Evolutionary conservation across 2,329 filamentous ascomycete genomes (phyloP).

Genomic region (Septoria petroselini): DNA sequence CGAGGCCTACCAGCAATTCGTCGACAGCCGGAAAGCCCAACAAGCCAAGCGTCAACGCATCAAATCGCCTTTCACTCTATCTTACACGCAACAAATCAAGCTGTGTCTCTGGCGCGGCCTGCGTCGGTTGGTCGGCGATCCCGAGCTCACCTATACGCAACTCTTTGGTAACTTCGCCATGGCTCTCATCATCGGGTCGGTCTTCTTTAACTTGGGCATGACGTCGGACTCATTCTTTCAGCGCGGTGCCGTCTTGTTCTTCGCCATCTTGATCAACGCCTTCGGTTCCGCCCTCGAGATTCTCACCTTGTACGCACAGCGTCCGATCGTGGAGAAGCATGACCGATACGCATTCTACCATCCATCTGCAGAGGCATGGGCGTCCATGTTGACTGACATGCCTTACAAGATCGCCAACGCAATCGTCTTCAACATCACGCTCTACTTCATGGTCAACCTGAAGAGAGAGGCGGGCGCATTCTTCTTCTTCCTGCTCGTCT

Average conservation of each 20-base stretch:
- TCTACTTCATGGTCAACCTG: conserved; percentile 87
- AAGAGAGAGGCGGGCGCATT: conserved; percentile 70
- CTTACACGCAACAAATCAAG: conserved; percentile 68
- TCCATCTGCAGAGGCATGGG: conserved; percentile 80
- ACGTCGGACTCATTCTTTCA: conserved; percentile 72
- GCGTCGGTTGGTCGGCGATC: conserved; percentile 72
- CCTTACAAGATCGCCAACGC: conserved; percentile 77
- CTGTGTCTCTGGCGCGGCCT: conserved; percentile 81
- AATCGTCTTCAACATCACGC: conserved; percentile 70
- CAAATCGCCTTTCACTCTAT: conserved; percentile 79
- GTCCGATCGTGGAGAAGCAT: conserved; percentile 90
- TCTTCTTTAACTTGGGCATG: conserved; percentile 72
- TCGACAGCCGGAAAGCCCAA: conserved; percentile 46
- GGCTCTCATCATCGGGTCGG: conserved; percentile 72
- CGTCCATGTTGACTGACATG: conserved; percentile 81
- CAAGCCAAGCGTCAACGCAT: conserved; percentile 53
- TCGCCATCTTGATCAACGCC: conserved; percentile 81
- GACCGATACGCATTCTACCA: conserved; percentile 83
- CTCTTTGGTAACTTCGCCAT: conserved; percentile 70
- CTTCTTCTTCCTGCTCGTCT: conserved; percentile 81
- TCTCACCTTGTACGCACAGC: conserved; percentile 79
- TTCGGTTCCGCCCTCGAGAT: conserved; percentile 81
- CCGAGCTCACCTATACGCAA: conserved; percentile 66
- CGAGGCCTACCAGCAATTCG: conserved; percentile 46
- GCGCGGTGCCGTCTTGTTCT: conserved; percentile 78